Evolutionary conservation across 225 moss, liverwort and hornwort genomes (phyloP).

Genomic region (Asterella californica): DNA sequence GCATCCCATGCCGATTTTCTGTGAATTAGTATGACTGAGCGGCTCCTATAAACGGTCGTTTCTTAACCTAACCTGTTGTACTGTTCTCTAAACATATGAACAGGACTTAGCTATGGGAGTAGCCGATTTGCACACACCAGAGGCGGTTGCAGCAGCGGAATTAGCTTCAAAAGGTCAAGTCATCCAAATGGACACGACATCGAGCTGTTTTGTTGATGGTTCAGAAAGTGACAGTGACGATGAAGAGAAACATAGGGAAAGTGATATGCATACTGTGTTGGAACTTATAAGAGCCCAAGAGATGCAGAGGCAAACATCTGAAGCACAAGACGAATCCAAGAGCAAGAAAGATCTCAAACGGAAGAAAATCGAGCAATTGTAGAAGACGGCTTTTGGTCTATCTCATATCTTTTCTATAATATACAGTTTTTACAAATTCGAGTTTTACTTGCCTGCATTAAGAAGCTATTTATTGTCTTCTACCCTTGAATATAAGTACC

Average conservation of each 20-base stretch:
- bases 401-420: too few relatives aligned
- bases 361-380: constrained; percentile 20
- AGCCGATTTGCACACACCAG: constrained; percentile 76
- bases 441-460: too few relatives aligned
- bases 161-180: constrained; percentile 60
- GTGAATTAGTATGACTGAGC: neutral
- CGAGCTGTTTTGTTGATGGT: constrained; percentile 31
- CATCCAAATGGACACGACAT: constrained; percentile 6
- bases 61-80: neutral
- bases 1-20: neutral
- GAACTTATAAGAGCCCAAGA: neutral
- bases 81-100: neutral
- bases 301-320: neutral
- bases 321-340: neutral
- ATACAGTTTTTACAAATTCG: too few relatives aligned
- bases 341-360: constrained; percentile 2
- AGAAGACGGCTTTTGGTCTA: neutral
- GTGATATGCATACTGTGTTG: neutral
- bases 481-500: too few relatives aligned
- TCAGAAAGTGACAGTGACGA: constrained; percentile 41
- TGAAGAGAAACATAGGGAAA: constrained; percentile 9
- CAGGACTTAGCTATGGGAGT: constrained; percentile 83
- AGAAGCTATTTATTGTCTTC: too few relatives aligned
- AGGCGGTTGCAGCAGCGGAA: constrained; percentile 80
- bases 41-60: neutral